Percentiles rank a stretch among this genome's conserved stretches.
phyloP scores from a whole-genome alignment of 768 basidiomycete species.

The Phlebiopsis flavidoalba region DNA sequence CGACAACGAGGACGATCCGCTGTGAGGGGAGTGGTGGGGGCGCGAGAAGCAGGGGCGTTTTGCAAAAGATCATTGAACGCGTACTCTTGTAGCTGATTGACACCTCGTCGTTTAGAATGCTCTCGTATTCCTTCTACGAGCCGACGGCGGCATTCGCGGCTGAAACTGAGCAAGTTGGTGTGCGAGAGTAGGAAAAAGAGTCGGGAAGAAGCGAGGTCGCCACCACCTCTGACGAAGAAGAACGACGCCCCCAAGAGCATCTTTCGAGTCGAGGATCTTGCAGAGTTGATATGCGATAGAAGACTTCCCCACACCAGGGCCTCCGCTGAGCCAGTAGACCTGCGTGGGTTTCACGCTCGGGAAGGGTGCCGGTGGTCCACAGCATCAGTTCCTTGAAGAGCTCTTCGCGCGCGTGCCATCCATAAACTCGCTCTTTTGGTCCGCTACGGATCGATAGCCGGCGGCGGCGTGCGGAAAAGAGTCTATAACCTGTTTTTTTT shows the following conservation, averaged over 20 bases:
- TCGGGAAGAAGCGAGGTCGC: neutral
- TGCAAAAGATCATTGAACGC: too few species aligned
- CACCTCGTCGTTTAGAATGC: too few species aligned
- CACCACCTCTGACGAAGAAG: neutral
- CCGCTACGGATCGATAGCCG: neutral
- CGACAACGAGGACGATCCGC: neutral
- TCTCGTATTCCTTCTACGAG: too few species aligned
- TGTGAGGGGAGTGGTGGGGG: neutral
- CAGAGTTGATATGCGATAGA: neutral
- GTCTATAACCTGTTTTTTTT: neutral
- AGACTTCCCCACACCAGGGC: constrained; percentile 3
- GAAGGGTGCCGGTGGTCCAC: neutral
- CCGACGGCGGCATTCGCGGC: too few species aligned
- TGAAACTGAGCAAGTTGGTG: too few species aligned
- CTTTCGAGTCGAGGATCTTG: neutral
- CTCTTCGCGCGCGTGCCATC: neutral
- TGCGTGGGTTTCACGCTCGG: too few species aligned
- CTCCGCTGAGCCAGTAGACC: constrained; percentile 1
- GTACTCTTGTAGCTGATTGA: too few species aligned
- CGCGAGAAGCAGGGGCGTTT: too few species aligned
- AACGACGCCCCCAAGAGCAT: neutral
- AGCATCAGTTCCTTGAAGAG: neutral
- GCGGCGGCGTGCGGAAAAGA: neutral
- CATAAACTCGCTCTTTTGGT: neutral
- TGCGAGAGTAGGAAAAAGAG: neutral